Evolutionary conservation across 192 early-diverging fungal genomes (phyloP).

Genomic region (Linnemannia elongata): DNA sequence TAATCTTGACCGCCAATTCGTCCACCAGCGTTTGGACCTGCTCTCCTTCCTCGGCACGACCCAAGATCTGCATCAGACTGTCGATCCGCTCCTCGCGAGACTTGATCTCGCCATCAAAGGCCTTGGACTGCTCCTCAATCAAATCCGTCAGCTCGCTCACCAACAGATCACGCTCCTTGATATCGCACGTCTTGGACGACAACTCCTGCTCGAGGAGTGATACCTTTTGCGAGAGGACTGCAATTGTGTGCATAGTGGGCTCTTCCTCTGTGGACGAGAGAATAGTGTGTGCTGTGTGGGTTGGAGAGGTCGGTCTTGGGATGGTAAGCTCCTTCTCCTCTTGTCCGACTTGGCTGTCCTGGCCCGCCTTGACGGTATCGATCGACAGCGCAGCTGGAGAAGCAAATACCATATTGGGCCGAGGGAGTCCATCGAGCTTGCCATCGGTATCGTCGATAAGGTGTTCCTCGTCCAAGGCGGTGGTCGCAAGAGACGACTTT

Average conservation of each 20-base stretch:
- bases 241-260: slow-evolving; percentile 39
- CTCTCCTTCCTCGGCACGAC: slow-evolving; percentile 33
- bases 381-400: not conserved
- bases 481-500: not conserved
- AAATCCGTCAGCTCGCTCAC: slow-evolving; percentile 44
- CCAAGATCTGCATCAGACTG: slow-evolving; percentile 24
- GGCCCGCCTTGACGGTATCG: not conserved
- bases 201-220: slow-evolving; percentile 47
- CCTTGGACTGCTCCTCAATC: slow-evolving; percentile 40
- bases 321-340: slow-evolving; percentile 12
- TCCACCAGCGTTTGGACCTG: slow-evolving; percentile 36
- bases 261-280: slow-evolving; percentile 39
- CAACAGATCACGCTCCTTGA: slow-evolving; percentile 46
- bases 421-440: slow-evolving; percentile 16
- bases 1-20: slow-evolving; percentile 40
- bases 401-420: slow-evolving; percentile 36
- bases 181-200: slow-evolving; percentile 44
- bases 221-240: slow-evolving; percentile 47
- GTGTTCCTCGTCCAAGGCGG: slow-evolving; percentile 38
- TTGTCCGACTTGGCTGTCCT: not conserved
- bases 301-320: slow-evolving; percentile 31
- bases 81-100: slow-evolving; percentile 39
- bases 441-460: not conserved
- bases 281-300: slow-evolving; percentile 21
- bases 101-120: slow-evolving; percentile 32